Evolutionary conservation across 805 yeast species (phyloP).

Genomic region (Kazachstania africana): DNA sequence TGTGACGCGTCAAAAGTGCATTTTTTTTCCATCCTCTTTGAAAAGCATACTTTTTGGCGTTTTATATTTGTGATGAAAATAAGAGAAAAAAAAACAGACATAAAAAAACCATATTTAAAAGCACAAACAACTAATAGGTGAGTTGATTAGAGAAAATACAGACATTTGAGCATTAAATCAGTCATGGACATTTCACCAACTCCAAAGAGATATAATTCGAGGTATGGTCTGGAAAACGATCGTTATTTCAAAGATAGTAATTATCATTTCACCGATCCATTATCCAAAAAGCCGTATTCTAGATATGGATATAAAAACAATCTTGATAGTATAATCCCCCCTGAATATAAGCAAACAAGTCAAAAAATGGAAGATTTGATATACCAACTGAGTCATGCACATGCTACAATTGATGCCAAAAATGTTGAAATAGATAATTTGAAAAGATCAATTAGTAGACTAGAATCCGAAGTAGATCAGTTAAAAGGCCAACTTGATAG

Average conservation of each 20-base stretch:
- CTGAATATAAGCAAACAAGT: conserved; percentile 27
- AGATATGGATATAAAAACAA: background rate
- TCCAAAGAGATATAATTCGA: conserved; percentile 18
- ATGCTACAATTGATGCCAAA: conserved; percentile 22
- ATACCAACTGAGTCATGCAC: conserved; percentile 27
- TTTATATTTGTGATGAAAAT: too few relatives aligned
- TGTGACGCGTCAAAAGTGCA: too few relatives aligned
- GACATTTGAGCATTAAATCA: too few relatives aligned
- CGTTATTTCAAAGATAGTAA: background rate
- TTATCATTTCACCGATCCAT: conserved; percentile 3
- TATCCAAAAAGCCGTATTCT: conserved; percentile 1
- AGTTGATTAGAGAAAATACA: too few relatives aligned
- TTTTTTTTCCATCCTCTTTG: too few relatives aligned
- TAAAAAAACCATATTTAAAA: too few relatives aligned
- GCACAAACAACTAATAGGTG: too few relatives aligned
- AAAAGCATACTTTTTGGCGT: too few relatives aligned
- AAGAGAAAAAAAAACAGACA: too few relatives aligned
- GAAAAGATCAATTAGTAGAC: conserved; percentile 1
- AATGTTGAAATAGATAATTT: conserved; percentile 7
- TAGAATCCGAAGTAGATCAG: conserved; percentile 2
- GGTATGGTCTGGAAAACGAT: conserved; percentile 1
- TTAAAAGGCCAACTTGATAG: conserved; percentile 10
- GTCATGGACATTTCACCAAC: conserved; percentile 22
- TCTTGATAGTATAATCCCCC: conserved; percentile 21
- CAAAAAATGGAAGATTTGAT: conserved; percentile 29